These are phyloP conservation scores for Aristolochia californica DNA, from an alignment of 164 flowering plant species.

Conservation along the genomic window DNA sequence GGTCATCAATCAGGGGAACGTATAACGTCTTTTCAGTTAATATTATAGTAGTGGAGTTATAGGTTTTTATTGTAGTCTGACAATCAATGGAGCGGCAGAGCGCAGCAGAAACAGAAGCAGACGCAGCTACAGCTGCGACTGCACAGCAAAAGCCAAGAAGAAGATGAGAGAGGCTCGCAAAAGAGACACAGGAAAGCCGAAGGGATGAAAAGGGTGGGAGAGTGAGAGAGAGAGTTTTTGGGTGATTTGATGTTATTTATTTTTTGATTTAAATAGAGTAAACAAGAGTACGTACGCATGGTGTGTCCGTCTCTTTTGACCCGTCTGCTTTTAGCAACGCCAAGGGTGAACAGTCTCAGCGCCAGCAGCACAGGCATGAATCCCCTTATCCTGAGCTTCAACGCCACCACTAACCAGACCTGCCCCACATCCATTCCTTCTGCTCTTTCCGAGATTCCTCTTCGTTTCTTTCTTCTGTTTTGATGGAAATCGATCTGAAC, in stretches of 20 bases:
- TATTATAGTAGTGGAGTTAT: constrained; percentile 1
- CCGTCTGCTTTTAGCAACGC: constrained; percentile 9
- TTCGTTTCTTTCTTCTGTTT: constrained; percentile 1
- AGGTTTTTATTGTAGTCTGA: constrained; percentile 1
- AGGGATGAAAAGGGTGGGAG: too few species aligned
- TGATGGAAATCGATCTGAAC: constrained; percentile 65
- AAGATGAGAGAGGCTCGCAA: not conserved
- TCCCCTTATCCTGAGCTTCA: constrained; percentile 7
- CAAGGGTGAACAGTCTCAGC: constrained; percentile 6
- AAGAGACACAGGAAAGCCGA: too few species aligned
- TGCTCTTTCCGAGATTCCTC: too few species aligned
- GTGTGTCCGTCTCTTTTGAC: constrained; percentile 11
- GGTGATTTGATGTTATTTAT: not conserved
- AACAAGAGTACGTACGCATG: constrained; percentile 8
- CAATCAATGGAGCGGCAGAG: not conserved
- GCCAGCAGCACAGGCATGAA: constrained; percentile 12
- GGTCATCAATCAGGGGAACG: not conserved
- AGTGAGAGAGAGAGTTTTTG: constrained; percentile 1
- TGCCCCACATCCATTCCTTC: not conserved
- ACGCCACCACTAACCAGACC: constrained; percentile 1
- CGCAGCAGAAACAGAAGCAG: too few species aligned
- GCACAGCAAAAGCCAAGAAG: constrained; percentile 2
- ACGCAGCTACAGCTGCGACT: not conserved
- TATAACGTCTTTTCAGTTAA: constrained; percentile 2
- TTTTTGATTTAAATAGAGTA: constrained; percentile 1